Base-by-base conservation (phyloP, 345 rosid species). In the Noccaea bulbosa region DNA sequence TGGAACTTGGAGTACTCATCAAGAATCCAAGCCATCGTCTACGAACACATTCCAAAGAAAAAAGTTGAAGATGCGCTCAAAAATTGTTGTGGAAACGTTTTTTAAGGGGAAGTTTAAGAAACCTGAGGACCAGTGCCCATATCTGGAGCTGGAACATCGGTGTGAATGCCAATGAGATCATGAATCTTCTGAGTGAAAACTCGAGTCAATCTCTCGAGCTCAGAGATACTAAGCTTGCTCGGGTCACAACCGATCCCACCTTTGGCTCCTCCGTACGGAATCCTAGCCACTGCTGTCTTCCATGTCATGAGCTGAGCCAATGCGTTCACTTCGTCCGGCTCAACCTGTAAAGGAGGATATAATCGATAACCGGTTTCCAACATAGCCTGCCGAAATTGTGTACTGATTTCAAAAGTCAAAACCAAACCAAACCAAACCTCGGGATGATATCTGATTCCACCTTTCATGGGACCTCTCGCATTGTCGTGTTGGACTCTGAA, bases 401-500 rank as follows among this genome's bases (percentile, higher is more conserved):
- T 38, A 22, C 11, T 7, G 71, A 66, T 65, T 73, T 57, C n/a
- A 15, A 9, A 37, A 0, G 14, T 15, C 1, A 22, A 37, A 43
- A 39, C 7, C 41, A 47, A 38, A 54, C 24, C 35, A 41, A 57
- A 54, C 27, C 35, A 41, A 57, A 80, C 80, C 82, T 81, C 84
- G 4, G 81, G 84, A 46, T 81, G 84, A 58, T 81, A 78, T 57
- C 84, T 73, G 66, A 81, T 78, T 63, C 84, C 84, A 22, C 84
- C 84, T 71, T 78, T 81, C 80, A 81, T 93, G 35, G 96, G 96
- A 11, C 98, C 98, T 41, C 98, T 89, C 24, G 96, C 82, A 78
- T 88, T 90, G 77, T 90, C 97, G 72, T 93, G 97, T 49, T 93
- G 98, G 44, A 90, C 84, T 85, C 98, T 87, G 53, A 87, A 93